phyloP scores from a whole-genome alignment of 1,139 yeast genomes.

The Scheffersomyces quercinus region DNA sequence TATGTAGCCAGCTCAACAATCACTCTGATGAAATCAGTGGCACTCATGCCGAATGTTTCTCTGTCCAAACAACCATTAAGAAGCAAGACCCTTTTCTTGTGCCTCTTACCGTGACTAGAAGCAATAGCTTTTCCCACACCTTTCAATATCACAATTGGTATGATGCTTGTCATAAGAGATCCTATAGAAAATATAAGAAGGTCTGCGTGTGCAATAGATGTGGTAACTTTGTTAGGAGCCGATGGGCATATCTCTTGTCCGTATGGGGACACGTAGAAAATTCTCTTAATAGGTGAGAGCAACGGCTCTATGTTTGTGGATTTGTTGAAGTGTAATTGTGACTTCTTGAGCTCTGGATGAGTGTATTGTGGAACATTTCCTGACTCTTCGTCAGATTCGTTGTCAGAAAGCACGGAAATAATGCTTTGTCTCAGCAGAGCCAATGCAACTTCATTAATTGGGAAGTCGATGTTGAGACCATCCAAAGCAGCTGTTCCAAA shows the following conservation, averaged over 20 bases:
- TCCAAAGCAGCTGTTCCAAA: slow-evolving; percentile 15
- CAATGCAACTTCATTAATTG: slow-evolving; percentile 21
- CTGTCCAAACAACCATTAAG: slow-evolving; percentile 75
- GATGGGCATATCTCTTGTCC: slow-evolving; percentile 85
- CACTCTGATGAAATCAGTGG: slow-evolving; percentile 56
- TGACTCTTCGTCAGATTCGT: slow-evolving; percentile 39
- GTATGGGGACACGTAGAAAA: slow-evolving; percentile 82
- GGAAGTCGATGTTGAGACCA: slow-evolving; percentile 10
- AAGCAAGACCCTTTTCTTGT: slow-evolving; percentile 52
- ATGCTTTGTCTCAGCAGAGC: slow-evolving; percentile 22
- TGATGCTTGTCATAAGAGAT: slow-evolving; percentile 80
- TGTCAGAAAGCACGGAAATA: slow-evolving; percentile 18
- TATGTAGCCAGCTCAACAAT: slow-evolving; percentile 53
- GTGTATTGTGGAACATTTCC: slow-evolving; percentile 74
- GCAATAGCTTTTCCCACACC: slow-evolving; percentile 68
- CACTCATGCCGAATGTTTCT: slow-evolving; percentile 71
- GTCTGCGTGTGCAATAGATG: slow-evolving; percentile 52
- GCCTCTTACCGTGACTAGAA: slow-evolving; percentile 24
- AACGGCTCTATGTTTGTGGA: slow-evolving; percentile 55
- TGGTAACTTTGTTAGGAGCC: slow-evolving; percentile 65
- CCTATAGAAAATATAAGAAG: slow-evolving; percentile 80
- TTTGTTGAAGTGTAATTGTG: slow-evolving; percentile 74
- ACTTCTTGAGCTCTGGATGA: slow-evolving; percentile 73
- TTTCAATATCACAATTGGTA: slow-evolving; percentile 72
- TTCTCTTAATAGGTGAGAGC: slow-evolving; percentile 70